Base-by-base conservation (phyloP, 352 stramenopile genomes). In the Pythium phragmitis region DNA sequence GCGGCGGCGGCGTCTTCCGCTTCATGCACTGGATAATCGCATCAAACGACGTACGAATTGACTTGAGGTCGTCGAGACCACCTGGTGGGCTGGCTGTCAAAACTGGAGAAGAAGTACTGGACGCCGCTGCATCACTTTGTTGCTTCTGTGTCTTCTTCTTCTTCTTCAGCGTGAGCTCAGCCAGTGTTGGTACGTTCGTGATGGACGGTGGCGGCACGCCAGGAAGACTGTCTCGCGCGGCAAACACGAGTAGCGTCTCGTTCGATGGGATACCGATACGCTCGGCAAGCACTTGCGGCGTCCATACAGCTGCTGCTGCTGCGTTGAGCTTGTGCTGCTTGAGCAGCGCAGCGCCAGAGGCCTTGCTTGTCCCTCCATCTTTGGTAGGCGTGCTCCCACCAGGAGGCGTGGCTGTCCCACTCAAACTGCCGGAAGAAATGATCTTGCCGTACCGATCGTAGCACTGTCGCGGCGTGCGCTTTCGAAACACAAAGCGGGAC, bases 11-110 rank as follows among this genome's bases (percentile, higher is more conserved):
- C 5, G 80, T 79, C 65, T 95, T 93, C 48, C 76, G 75, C 68
- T 94, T 94, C 85, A 94, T 92, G 51, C 85, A 91, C 62, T 91
- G 83, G 14, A 94, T 86, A 55, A 94, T 94, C 41, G 83, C 82
- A 39, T 92, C 82, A 41, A 94, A 94, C 26, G 85, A 94, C 7
- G 69, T 83, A 34, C 76, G 79, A 61, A 94, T 91, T 33, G 85
- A 90, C 68, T 89, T 87, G 23, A 92, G 68, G 66, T 92, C 83
- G 47, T 89, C 78, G 37, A 85, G 57, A n/a, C 68, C 70, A 30
- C 61, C 65, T 60, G 42, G 46, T 30, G 30, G 14, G 9, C 7
- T 60, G 9, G 48, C 14, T 12, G 48, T 28, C 7, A 45, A 39
- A 60, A 28, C 16, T 30, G 26, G 26, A 13, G 59, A 45, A 2